Evolutionary conservation across 495 filamentous ascomycete species (phyloP).

Genomic region (Penicillium coffeae): DNA sequence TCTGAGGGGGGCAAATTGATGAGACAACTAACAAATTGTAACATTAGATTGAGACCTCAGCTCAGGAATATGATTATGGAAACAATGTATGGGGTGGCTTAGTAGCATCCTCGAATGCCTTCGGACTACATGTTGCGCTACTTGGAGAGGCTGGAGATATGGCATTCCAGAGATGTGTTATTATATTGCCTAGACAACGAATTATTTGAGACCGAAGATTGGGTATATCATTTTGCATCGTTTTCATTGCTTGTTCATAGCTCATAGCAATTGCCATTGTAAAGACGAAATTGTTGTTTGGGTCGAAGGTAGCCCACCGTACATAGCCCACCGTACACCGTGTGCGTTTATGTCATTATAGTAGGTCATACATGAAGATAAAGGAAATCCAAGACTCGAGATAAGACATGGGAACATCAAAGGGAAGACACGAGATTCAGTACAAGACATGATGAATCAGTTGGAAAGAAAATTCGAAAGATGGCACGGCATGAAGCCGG

Average conservation of each 20-base stretch:
- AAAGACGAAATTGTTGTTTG: conserved; percentile 11
- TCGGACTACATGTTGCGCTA: not conserved
- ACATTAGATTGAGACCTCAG: not conserved
- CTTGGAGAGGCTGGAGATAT: not conserved
- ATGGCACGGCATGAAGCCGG: no score
- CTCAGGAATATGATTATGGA: not conserved
- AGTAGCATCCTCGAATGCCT: conserved; percentile 1
- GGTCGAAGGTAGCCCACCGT: conserved; percentile 7
- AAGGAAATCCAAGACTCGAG: not conserved
- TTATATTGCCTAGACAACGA: conserved; percentile 5
- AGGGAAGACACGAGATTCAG: not conserved
- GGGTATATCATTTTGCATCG: not conserved
- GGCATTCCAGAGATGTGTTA: not conserved
- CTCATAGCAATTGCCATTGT: not conserved
- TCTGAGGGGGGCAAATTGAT: not conserved
- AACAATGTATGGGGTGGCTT: not conserved
- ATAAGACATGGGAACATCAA: not conserved
- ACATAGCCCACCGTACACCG: conserved; percentile 9
- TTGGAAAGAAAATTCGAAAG: no score
- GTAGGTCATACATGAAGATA: conserved; percentile 6
- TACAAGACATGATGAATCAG: not conserved
- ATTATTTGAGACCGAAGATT: not conserved
- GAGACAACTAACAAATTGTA: not conserved
- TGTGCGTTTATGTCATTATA: conserved; percentile 10
- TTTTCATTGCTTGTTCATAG: not conserved